phyloP scores from a whole-genome alignment of 176 grass and related monocot genomes.

The Triticum monococcum region DNA sequence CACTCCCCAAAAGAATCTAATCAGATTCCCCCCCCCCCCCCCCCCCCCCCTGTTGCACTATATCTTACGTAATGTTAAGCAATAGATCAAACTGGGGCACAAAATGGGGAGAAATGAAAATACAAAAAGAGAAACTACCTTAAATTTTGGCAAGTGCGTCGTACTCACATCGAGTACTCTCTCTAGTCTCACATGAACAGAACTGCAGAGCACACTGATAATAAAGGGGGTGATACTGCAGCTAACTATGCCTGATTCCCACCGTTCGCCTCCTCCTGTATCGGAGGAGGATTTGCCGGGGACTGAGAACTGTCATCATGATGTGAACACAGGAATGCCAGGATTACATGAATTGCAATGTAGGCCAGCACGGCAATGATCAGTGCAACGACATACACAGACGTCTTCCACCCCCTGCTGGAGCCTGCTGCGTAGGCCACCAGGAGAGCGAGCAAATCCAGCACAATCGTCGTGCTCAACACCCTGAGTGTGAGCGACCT shows the following conservation, averaged over 20 bases:
- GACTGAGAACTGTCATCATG: background rate
- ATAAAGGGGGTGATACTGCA: background rate
- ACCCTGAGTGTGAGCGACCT: background rate
- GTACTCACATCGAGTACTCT: too few relatives aligned
- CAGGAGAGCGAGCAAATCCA: background rate
- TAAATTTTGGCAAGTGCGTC: background rate
- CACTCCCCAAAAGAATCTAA: background rate
- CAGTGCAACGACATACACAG: background rate
- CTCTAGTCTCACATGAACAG: too few relatives aligned
- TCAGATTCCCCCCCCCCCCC: background rate
- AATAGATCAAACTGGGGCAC: background rate
- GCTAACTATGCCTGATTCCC: background rate
- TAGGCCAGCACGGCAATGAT: background rate
- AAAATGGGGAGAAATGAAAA: background rate
- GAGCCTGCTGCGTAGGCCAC: slow-evolving; percentile 8
- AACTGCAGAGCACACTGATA: background rate
- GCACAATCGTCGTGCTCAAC: background rate
- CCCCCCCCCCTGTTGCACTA: background rate
- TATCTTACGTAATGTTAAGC: background rate
- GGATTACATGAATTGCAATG: background rate
- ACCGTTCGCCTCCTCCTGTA: background rate
- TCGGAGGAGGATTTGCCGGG: background rate
- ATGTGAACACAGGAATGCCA: background rate
- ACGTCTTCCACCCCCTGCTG: background rate
- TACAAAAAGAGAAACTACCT: background rate